Evolutionary conservation across 1,284 basidiomycete species (phyloP).

Genomic region (Tylopilus sp.): DNA sequence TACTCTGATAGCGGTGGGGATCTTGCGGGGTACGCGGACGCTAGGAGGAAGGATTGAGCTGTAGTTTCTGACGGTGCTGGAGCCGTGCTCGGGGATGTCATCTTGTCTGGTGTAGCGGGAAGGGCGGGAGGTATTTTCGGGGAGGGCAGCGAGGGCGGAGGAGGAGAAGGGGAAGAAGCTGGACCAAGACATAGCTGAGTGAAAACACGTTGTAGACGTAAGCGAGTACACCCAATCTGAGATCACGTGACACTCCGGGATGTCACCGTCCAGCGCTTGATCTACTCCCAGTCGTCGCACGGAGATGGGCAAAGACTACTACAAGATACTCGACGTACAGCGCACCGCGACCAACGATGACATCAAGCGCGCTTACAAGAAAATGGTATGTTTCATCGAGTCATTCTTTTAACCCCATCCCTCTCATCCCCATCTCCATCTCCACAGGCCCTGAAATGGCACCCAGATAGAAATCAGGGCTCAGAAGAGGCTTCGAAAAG

Average conservation of each 20-base stretch:
- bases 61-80: slow-evolving; percentile 61
- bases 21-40: slow-evolving; percentile 79
- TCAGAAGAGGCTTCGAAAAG: slow-evolving; percentile 83
- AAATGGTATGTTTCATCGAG: slow-evolving; percentile 48
- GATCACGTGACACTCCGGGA: slow-evolving; percentile 1
- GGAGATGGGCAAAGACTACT: slow-evolving; percentile 77
- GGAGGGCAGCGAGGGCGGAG: slow-evolving; percentile 63
- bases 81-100: slow-evolving; percentile 57
- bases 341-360: slow-evolving; percentile 78
- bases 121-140: slow-evolving; percentile 50
- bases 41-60: slow-evolving; percentile 58
- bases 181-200: slow-evolving; percentile 59
- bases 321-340: slow-evolving; percentile 73
- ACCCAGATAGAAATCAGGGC: slow-evolving; percentile 86
- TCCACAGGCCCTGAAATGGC: slow-evolving; percentile 81
- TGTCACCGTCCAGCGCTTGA: no score
- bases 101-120: slow-evolving; percentile 65
- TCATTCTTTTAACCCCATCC: slow-evolving; percentile 30
- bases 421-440: slow-evolving; percentile 42
- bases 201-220: no score
- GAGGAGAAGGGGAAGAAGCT: slow-evolving; percentile 69
- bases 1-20: slow-evolving; percentile 85
- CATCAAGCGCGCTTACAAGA: slow-evolving; percentile 84
- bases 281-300: background rate
- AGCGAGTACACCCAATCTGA: no score